phyloP scores from a whole-genome alignment of 768 basidiomycete species.

The Leccinellum albellum region DNA sequence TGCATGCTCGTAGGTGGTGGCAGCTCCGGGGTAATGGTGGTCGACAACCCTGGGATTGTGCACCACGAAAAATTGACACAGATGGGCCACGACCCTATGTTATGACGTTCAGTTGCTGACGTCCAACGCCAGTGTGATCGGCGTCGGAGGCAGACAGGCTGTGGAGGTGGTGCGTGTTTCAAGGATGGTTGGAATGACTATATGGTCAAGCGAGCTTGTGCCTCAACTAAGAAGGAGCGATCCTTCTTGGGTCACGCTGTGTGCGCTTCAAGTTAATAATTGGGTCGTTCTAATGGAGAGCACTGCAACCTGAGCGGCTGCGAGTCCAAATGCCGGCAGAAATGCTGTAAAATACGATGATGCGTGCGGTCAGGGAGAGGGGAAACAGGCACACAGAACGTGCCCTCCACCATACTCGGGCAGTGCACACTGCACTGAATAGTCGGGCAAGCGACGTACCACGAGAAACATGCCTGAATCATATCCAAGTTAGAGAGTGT shows the following conservation, averaged over 20 bases:
- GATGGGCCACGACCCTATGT: neutral
- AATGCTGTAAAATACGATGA: neutral
- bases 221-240: neutral
- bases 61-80: neutral
- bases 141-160: neutral
- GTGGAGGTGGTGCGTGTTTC: neutral
- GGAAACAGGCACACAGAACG: neutral
- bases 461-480: neutral
- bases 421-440: neutral
- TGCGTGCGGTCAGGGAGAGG: neutral
- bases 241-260: neutral
- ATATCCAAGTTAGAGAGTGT: no score
- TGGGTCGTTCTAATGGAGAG: neutral
- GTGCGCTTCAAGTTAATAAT: neutral
- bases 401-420: neutral
- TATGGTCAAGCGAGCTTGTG: neutral
- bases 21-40: neutral
- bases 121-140: neutral
- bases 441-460: neutral
- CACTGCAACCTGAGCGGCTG: neutral
- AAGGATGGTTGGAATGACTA: neutral
- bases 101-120: neutral
- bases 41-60: neutral
- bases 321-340: neutral
- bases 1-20: neutral